phyloP scores from a whole-genome alignment of 805 yeast genomes.

The Zygotorulaspora sp. region DNA sequence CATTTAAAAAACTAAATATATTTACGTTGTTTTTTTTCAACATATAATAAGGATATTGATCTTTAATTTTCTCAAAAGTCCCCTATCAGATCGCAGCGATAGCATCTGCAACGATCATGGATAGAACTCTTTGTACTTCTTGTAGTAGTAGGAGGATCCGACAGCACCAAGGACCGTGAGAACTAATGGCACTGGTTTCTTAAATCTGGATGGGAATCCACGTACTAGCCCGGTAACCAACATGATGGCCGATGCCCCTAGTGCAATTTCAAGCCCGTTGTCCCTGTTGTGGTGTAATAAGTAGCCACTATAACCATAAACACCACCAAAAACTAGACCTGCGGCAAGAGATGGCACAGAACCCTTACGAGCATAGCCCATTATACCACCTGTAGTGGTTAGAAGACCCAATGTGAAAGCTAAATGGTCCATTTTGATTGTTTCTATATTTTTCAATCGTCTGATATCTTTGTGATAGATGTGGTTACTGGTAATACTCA shows the following conservation, averaged over 20 bases:
- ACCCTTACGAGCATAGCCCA: conserved; percentile 64
- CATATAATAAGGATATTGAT: not conserved
- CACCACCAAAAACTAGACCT: conserved; percentile 56
- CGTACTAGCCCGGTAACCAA: conserved; percentile 71
- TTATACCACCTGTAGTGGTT: conserved; percentile 62
- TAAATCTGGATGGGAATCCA: conserved; percentile 52
- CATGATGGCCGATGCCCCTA: conserved; percentile 64
- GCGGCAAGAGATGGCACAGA: conserved; percentile 79
- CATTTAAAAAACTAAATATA: no score
- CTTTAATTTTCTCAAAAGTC: not conserved
- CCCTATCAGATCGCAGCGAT: not conserved
- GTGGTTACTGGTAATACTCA: no score
- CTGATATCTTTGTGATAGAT: no score
- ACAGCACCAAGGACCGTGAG: conserved; percentile 60
- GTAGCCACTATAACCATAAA: conserved; percentile 71
- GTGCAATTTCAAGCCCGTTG: conserved; percentile 75
- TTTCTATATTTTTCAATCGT: no score
- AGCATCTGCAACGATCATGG: conserved; percentile 1
- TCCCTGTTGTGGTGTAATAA: conserved; percentile 67
- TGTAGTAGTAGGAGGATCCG: conserved; percentile 63
- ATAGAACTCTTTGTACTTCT: conserved; percentile 73
- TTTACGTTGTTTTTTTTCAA: not conserved
- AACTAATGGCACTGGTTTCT: conserved; percentile 70
- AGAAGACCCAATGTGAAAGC: conserved; percentile 67
- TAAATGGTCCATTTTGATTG: conserved; percentile 71